Evolutionary conservation across 2,329 filamentous ascomycete genomes (phyloP).

Genomic region (Colletotrichum incanum): DNA sequence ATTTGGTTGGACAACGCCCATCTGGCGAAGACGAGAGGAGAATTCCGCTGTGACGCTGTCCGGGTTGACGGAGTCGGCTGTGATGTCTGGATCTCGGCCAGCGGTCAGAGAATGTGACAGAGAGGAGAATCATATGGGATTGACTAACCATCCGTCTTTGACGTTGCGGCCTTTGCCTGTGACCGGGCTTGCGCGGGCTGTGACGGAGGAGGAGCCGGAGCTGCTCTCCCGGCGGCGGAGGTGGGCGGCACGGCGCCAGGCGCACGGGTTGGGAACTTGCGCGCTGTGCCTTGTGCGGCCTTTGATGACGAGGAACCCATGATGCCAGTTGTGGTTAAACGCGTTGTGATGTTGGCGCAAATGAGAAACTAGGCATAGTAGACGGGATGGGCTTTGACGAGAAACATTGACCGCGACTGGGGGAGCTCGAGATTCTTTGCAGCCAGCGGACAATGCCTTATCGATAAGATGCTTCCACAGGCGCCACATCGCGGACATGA

Average conservation of each 20-base stretch:
- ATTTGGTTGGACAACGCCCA: constrained; percentile 70
- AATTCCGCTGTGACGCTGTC: constrained; percentile 61
- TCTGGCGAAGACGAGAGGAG: constrained; percentile 66
- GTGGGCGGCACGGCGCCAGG: constrained; percentile 47
- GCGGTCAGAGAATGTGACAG: not conserved
- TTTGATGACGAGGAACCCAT: constrained; percentile 67
- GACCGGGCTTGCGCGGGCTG: constrained; percentile 38
- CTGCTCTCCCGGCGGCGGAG: constrained; percentile 33
- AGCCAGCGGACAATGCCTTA: constrained; percentile 5
- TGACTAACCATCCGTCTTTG: constrained; percentile 53
- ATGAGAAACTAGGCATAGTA: not conserved
- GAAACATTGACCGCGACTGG: not conserved
- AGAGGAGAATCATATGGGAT: not conserved
- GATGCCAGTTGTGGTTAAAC: not conserved
- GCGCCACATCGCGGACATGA: constrained; percentile 19
- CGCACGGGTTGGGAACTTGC: constrained; percentile 62
- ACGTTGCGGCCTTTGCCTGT: constrained; percentile 43
- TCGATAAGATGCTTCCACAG: constrained; percentile 28
- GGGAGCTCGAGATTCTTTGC: not conserved
- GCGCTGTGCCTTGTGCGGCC: constrained; percentile 56
- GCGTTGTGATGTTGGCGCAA: not conserved
- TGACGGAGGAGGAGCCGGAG: constrained; percentile 44
- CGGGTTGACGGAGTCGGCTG: constrained; percentile 58
- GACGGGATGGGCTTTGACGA: not conserved
- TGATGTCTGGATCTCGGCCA: constrained; percentile 53